phyloP scores from a whole-genome alignment of 495 filamentous ascomycete species.

The Lophium mytilinum region DNA sequence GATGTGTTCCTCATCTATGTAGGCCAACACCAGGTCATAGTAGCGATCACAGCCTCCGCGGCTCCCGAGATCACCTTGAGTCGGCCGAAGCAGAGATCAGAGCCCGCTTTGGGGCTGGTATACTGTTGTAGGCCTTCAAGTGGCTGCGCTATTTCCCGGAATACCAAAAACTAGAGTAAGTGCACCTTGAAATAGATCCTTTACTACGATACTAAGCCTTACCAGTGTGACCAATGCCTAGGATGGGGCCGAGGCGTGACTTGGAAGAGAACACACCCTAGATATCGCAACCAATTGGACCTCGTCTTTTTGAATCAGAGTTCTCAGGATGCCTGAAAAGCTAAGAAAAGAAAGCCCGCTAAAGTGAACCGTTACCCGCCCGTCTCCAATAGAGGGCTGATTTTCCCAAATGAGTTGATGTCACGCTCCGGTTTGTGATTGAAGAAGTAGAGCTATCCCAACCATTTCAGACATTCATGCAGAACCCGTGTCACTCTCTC shows the following conservation, averaged over 20 bases:
- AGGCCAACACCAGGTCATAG: too few relatives aligned
- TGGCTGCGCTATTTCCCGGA: slow-evolving; percentile 14
- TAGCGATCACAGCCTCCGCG: too few relatives aligned
- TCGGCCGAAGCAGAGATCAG: too few relatives aligned
- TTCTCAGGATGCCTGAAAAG: slow-evolving; percentile 9
- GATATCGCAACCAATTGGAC: slow-evolving; percentile 15
- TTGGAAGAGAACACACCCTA: slow-evolving; percentile 10
- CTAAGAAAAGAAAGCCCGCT: not conserved
- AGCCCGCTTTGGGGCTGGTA: slow-evolving; percentile 17
- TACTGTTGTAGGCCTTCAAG: slow-evolving; percentile 20
- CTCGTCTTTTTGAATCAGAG: slow-evolving; percentile 21
- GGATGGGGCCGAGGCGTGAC: slow-evolving; percentile 14
- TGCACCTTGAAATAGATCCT: not conserved
- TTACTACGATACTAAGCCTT: not conserved
- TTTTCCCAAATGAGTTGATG: too few relatives aligned
- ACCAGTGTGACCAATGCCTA: slow-evolving; percentile 15
- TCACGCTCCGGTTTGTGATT: not conserved
- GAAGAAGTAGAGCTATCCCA: not conserved
- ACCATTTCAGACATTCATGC: not conserved
- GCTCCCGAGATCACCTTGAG: not conserved
- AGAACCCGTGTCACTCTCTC: not conserved
- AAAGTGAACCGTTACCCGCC: not conserved
- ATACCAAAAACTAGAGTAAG: slow-evolving; percentile 19
- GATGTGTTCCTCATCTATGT: too few relatives aligned
- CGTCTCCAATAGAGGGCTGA: not conserved